Percentiles rank a stretch among this genome's conserved stretches.
Conservation (phyloP, 495 filamentous ascomycete genomes). For the Chaetomium tenue region DNA sequence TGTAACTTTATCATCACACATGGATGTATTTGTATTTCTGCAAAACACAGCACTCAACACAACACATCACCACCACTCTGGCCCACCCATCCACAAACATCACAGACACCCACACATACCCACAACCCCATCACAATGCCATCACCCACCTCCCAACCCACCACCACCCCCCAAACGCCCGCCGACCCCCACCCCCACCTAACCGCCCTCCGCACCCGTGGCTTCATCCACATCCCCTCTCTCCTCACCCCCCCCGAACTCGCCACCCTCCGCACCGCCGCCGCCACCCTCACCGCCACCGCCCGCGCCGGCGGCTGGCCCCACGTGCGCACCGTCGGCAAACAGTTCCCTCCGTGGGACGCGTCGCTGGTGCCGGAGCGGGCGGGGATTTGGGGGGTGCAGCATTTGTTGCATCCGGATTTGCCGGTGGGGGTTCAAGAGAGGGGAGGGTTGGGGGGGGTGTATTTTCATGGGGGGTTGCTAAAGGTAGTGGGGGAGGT, state of each 20-base stretch:
- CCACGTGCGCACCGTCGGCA: slow-evolving; percentile 75
- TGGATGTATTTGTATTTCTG: no score
- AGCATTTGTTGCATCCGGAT: slow-evolving; percentile 73
- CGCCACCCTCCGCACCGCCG: slow-evolving; percentile 52
- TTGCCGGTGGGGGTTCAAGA: slow-evolving; percentile 45
- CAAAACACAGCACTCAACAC: background rate
- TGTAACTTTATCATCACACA: background rate
- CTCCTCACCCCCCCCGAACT: slow-evolving; percentile 35
- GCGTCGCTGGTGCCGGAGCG: slow-evolving; percentile 33
- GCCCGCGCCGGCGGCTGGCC: slow-evolving; percentile 68
- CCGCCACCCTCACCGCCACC: slow-evolving; percentile 50
- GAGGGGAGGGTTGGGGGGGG: slow-evolving; percentile 52
- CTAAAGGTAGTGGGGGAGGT: slow-evolving; percentile 57
- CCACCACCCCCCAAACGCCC: background rate
- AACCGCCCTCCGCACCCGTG: slow-evolving; percentile 32
- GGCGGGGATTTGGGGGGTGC: slow-evolving; percentile 78
- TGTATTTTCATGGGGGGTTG: slow-evolving; percentile 66
- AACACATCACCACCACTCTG: background rate
- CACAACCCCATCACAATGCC: background rate
- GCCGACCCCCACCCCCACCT: slow-evolving; percentile 28
- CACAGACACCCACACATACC: background rate
- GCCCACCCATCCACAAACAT: background rate
- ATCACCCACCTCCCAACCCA: background rate
- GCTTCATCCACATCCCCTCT: slow-evolving; percentile 42
- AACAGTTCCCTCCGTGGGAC: slow-evolving; percentile 83